Base-by-base conservation (phyloP, 1,284 basidiomycete species). In the Xerocomus nothofagi region DNA sequence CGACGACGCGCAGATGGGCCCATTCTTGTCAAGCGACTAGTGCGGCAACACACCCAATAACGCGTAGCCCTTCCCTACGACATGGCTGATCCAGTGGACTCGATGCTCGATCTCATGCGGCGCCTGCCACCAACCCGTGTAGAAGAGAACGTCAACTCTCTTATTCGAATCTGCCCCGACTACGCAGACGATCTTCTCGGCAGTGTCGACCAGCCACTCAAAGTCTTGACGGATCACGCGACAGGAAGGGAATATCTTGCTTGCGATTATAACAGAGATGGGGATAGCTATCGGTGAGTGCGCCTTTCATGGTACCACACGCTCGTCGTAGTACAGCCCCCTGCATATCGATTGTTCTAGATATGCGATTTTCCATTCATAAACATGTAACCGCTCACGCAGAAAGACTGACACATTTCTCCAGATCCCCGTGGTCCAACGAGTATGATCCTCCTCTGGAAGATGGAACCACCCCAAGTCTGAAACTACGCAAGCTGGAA, bases 231-330 rank as follows among this genome's bases (percentile, higher is more conserved):
- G 33, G 96, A 98, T 76, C 78, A 77, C 31, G 78, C 81, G 9
- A 86, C 83, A 1, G 92, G 93, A 11, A 82, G 82, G 58, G 93
- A 98, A 50, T 99, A 91, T 67, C 82, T 99, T 36, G 89, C 90
- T 29, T 98, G 96, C 69, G 97, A 99, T 70, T 99, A 99, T 69
- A 99, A 99, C 73, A 79, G 93, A 29, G 97, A 99, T 65, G 95
- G 94, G 3, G 93, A 97, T 65, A 91, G 90, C 63, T 97, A 93
- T 73, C 78, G 95, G 93, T 93, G 58, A 54, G 77, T 62, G 33
- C 32, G 9, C 30, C 37, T n/a, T n/a, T 34, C 2, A 32, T 24
- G 44, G 20, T 15, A 27, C 23, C 50, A 40, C 18, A 20, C 8
- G 14, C 48, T 21, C 44, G 44, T 31, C 24, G 18, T 51, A 31